Evolutionary conservation across 805 yeast genomes (phyloP), one percentile per base, ranked within the genome.

Genomic region (Zygotorulaspora florentina): DNA sequence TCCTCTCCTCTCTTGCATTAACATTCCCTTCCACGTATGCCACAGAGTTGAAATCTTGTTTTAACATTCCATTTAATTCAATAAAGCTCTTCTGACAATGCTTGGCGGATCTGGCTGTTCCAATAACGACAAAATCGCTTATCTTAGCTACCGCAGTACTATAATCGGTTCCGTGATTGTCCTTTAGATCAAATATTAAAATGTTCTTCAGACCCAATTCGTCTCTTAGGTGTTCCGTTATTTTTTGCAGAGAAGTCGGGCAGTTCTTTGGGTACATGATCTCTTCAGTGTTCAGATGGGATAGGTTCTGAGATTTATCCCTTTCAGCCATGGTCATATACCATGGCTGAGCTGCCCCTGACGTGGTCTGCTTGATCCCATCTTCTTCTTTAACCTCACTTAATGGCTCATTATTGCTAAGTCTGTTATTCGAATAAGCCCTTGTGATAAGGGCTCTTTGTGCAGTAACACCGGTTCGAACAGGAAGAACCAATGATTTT

Each of bases 61-160:
- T 90, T 35, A 88, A 59, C 59, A 71, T 72, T 23, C 71, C 71
- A 40, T 77, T 70, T 31, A 89, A 66, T 52, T 80, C 82, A 12
- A 68, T 67, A 2, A 85, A 79, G 1, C 95, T 88, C 50, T 81
- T 83, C 52, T 76, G 80, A 17, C 88, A 67, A 66, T 90, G 98
- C 50, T 77, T 81, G 31, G 80, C 77, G 26, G 90, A 80, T 61
- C 82, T 84, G 3, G 95, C 96, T 0, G 93, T 78, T 15, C 83
- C 77, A 0, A 91, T 67, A 4, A 91, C 67, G 74, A 81, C 75
- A 46, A 76, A 73, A 45, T 74, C 71, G 8, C 75, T 68, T 45
- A 29, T 70, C 64, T 50, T 54, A 23, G 57, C 48, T 10, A 51
- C 58, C 2, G 70, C 57, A 1, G 75, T 66, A 8, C 74, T 69